Conservation (phyloP, 805 yeast species). For the Pichia eremophila region DNA sequence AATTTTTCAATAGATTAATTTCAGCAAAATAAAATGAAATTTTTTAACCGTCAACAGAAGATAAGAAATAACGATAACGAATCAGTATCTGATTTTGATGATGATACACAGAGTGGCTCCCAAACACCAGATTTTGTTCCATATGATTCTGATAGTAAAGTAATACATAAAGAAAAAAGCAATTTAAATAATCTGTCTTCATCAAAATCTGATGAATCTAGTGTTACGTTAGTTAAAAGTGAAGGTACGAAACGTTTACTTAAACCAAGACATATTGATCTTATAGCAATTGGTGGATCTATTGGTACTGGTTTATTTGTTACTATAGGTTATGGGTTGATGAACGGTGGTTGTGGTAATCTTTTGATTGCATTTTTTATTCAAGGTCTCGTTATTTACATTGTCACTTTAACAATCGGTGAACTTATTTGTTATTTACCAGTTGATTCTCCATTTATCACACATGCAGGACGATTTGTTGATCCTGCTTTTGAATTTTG, state of each 20-base stretch:
- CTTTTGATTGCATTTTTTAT: constrained; percentile 53
- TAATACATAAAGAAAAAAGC: neutral
- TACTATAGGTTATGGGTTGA: constrained; percentile 55
- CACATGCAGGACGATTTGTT: constrained; percentile 67
- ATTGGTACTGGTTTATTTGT: constrained; percentile 77
- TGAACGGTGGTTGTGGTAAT: constrained; percentile 62
- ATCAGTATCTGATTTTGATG: neutral
- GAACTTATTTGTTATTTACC: constrained; percentile 76
- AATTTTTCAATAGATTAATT: too few species aligned
- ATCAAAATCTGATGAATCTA: neutral
- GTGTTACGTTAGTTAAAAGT: neutral
- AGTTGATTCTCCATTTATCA: constrained; percentile 64
- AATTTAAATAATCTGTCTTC: neutral
- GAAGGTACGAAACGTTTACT: constrained; percentile 33
- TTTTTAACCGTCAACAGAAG: too few species aligned
- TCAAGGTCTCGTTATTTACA: constrained; percentile 63
- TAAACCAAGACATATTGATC: constrained; percentile 62
- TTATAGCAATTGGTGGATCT: constrained; percentile 74
- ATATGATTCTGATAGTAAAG: neutral
- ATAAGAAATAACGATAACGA: too few species aligned
- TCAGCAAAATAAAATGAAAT: too few species aligned
- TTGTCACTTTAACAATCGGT: constrained; percentile 62
- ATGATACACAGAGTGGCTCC: neutral
- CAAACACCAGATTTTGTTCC: neutral
- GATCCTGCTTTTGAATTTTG: constrained; percentile 68